Evolutionary conservation across 192 early-diverging fungal genomes (phyloP), one percentile per base, ranked within the genome.

Genomic region (Gaertneriomyces semiglobifer): DNA sequence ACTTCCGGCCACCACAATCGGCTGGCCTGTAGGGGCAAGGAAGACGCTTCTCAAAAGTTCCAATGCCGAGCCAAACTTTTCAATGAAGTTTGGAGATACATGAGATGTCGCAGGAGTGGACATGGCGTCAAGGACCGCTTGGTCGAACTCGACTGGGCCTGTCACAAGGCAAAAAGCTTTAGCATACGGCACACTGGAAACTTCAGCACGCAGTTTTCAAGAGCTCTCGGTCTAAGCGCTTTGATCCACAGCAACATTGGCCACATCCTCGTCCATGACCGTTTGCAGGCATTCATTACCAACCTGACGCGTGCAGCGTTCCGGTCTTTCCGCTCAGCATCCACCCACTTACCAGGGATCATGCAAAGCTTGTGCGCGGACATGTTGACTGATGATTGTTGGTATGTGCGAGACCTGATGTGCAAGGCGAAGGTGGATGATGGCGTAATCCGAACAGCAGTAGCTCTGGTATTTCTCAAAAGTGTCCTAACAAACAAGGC

Each of bases 131-230:
- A 96, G 80, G 10, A 98, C 81, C 40, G 86, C 89, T 61, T 82
- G 77, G 70, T 94, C 88, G 82, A 95, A 95, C 86, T 98, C 96
- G 61, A 96, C 89, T 38, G 95, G 94, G 20, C 95, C 90, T 88
- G 68, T 33, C n/a, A 44, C 60, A 40, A 19, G 41, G 10, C 46
- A 43, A 20, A n/a, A n/a, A 44, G 52, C 47, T 19, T 39, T 51
- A 43, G 8, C 0, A 18, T 16, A 16, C 38, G 40, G 42, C 25
- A n/a, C 14, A 50, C 48, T 18, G 2, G 48, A 18, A 12, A 2
- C 14, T 1, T 12, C 25, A 0, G 25, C 25, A 33, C 25, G 25
- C 25, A 33, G 25, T 33, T 33, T 33, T 33, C 25, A 33, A 33
- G 25, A 1, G 25, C 25, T 33, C 2, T 2, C 16, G 14, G 48